Conservation (phyloP, 176 grass and related monocot genomes). For the Ensete ventricosum region DNA sequence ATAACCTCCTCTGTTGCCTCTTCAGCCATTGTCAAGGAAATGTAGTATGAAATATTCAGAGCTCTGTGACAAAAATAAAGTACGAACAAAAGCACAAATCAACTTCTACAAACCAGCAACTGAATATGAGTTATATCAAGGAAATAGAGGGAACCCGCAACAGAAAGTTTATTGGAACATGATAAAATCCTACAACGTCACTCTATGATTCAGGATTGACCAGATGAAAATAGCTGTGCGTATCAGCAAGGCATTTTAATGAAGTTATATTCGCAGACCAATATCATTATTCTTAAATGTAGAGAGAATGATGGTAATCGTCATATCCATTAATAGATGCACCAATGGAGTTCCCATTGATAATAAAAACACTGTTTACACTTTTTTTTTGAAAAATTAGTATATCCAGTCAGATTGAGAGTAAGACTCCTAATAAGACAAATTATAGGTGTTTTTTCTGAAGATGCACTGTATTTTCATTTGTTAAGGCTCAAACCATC, state of each 20-base stretch:
- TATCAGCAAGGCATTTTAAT: neutral
- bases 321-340: neutral
- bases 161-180: neutral
- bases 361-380: neutral
- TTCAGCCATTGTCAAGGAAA: conserved; percentile 27
- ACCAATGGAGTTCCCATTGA: neutral
- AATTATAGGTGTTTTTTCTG: neutral
- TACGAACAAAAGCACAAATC: neutral
- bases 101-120: no score
- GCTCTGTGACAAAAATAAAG: neutral
- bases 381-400: no score
- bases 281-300: neutral
- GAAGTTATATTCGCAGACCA: neutral
- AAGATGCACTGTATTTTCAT: neutral
- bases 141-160: neutral
- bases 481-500: neutral
- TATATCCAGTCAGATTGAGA: neutral
- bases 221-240: neutral
- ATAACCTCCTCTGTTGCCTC: conserved; percentile 23
- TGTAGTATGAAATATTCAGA: neutral
- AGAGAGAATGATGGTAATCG: neutral
- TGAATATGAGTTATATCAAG: no score
- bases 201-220: neutral
- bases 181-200: neutral
- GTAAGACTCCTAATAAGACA: neutral